Evolutionary conservation across 2,329 filamentous ascomycete species (phyloP).

Genomic region (Aspergillus bombycis): DNA sequence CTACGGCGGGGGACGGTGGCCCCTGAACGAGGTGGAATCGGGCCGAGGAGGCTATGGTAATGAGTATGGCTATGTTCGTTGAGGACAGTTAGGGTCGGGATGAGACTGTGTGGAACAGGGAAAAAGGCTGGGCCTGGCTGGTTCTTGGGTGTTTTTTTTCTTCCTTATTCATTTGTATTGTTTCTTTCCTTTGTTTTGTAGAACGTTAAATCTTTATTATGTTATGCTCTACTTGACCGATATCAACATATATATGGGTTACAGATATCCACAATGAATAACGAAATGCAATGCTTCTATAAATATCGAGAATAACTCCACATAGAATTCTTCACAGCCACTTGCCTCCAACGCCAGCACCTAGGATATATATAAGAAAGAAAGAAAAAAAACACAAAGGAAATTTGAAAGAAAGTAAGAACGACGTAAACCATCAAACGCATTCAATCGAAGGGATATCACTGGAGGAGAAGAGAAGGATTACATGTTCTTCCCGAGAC

Average conservation of each 20-base stretch:
- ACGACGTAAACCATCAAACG: background rate
- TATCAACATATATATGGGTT: background rate
- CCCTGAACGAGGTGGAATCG: background rate
- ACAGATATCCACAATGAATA: background rate
- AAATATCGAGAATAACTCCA: background rate
- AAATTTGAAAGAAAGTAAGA: background rate
- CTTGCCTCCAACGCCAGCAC: background rate
- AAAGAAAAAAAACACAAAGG: background rate
- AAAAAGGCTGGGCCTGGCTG: background rate
- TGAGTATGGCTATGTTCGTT: background rate
- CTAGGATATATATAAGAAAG: background rate
- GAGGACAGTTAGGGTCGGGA: background rate
- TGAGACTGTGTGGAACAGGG: too few species aligned
- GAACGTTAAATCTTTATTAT: too few species aligned
- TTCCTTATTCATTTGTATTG: background rate
- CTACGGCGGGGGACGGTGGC: background rate
- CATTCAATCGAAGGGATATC: background rate
- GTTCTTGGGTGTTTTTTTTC: background rate
- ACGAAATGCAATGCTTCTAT: background rate
- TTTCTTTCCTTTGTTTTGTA: background rate
- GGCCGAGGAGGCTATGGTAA: background rate
- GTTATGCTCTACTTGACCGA: background rate
- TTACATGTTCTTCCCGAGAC: slow-evolving; percentile 8
- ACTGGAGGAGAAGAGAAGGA: background rate
- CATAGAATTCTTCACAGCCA: background rate